phyloP scores from a whole-genome alignment of 805 yeast species.

The Candida coquimbonensis region DNA sequence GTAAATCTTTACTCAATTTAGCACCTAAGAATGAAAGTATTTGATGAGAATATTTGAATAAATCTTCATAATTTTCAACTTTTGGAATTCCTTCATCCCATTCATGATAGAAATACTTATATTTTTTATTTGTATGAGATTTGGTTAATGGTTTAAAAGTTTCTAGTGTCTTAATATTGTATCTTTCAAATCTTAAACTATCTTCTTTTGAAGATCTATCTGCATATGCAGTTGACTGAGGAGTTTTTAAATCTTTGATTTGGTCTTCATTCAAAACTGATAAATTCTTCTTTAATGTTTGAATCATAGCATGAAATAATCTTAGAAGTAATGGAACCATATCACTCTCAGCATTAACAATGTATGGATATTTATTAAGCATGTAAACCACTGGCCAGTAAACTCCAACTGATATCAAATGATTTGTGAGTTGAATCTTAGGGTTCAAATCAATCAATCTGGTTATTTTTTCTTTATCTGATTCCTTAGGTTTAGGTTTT shows the following conservation, averaged over 20 bases:
- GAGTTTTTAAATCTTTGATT: conserved; percentile 16
- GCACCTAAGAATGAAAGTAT: conserved; percentile 51
- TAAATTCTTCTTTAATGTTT: conserved; percentile 36
- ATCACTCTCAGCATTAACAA: conserved; percentile 47
- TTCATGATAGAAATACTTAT: conserved; percentile 36
- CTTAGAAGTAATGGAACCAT: conserved; percentile 41
- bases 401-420: conserved; percentile 52
- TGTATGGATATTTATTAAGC: conserved; percentile 52
- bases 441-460: conserved; percentile 17
- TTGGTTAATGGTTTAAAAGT: conserved; percentile 27
- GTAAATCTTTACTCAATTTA: conserved; percentile 40
- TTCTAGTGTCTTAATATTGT: conserved; percentile 15
- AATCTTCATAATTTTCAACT: conserved; percentile 33
- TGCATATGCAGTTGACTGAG: conserved; percentile 21
- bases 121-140: conserved; percentile 11
- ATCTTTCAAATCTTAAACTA: conserved; percentile 25
- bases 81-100: conserved; percentile 41
- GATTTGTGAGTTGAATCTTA: conserved; percentile 43
- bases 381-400: conserved; percentile 55
- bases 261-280: conserved; percentile 14
- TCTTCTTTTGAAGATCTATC: conserved; percentile 20
- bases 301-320: conserved; percentile 40
- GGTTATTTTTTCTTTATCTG: background rate
- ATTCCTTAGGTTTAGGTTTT: background rate
- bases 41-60: conserved; percentile 41